phyloP scores from a whole-genome alignment of 2,329 filamentous ascomycete genomes.

The Chalara sp. region DNA sequence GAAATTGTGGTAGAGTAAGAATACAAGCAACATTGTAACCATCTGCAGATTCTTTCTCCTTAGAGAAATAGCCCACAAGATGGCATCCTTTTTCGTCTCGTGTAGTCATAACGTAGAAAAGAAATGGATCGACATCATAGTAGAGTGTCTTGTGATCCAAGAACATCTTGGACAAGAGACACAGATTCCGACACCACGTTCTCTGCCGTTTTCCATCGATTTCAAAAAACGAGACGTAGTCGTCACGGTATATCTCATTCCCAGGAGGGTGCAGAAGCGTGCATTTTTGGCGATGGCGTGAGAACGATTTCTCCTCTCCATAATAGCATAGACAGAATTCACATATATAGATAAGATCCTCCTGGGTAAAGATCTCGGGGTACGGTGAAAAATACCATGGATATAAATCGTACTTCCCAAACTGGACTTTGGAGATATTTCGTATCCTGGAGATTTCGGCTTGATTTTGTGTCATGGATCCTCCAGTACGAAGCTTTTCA shows the following conservation, averaged over 20 bases:
- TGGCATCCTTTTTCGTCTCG: constrained; percentile 86
- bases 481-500: constrained; percentile 87
- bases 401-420: constrained; percentile 85
- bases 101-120: constrained; percentile 97
- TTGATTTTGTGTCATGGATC: constrained; percentile 98
- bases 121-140: constrained; percentile 97
- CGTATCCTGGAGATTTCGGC: constrained; percentile 93
- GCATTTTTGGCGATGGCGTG: constrained; percentile 83
- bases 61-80: constrained; percentile 98
- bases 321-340: constrained; percentile 96
- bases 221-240: constrained; percentile 91
- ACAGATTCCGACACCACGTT: constrained; percentile 95
- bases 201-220: constrained; percentile 91
- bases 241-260: constrained; percentile 96
- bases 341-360: constrained; percentile 91
- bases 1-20: constrained; percentile 90
- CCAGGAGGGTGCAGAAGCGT: constrained; percentile 86
- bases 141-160: constrained; percentile 97
- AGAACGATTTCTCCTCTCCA: constrained; percentile 73
- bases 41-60: constrained; percentile 95
- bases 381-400: constrained; percentile 99
- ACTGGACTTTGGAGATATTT: constrained; percentile 90
- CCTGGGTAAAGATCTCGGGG: constrained; percentile 79
- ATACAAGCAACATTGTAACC: constrained; percentile 99
- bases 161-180: constrained; percentile 91